These are phyloP conservation scores for Xylaria polymorpha DNA, from an alignment of 2,329 filamentous ascomycete species.

Conservation along the genomic window DNA sequence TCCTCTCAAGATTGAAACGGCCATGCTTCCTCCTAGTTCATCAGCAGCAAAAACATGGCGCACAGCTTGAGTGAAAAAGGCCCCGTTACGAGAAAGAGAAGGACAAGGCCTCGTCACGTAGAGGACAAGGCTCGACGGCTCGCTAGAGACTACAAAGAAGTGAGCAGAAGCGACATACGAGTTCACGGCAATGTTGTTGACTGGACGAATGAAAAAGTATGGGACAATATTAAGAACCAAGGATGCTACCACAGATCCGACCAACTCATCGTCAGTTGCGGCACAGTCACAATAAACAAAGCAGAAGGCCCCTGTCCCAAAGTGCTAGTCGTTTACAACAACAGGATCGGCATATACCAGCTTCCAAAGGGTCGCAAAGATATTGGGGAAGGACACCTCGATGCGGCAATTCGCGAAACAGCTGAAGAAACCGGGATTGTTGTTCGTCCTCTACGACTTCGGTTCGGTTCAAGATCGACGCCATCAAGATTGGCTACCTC, in stretches of 20 bases:
- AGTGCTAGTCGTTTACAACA: constrained; percentile 59
- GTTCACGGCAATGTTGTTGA: constrained; percentile 42
- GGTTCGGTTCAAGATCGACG: constrained; percentile 58
- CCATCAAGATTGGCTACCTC: constrained; percentile 41
- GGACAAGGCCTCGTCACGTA: constrained; percentile 23
- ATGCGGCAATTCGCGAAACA: constrained; percentile 60
- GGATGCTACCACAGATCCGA: constrained; percentile 55
- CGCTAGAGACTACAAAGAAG: constrained; percentile 38
- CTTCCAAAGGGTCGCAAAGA: constrained; percentile 63
- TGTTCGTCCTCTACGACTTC: constrained; percentile 54
- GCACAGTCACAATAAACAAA: constrained; percentile 59
- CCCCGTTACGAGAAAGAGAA: constrained; percentile 33
- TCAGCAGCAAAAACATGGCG: constrained; percentile 39
- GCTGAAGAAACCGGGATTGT: constrained; percentile 61
- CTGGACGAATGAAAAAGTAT: constrained; percentile 47
- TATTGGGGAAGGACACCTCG: constrained; percentile 57
- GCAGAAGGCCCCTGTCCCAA: constrained; percentile 44
- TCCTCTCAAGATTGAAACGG: constrained; percentile 18
- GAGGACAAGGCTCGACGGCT: constrained; percentile 32
- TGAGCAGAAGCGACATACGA: constrained; percentile 43
- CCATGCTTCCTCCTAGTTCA: constrained; percentile 9
- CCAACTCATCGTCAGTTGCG: constrained; percentile 59
- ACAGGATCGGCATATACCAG: constrained; percentile 57
- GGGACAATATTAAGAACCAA: constrained; percentile 47
- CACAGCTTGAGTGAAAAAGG: constrained; percentile 39